Base-by-base conservation (phyloP, 345 rosid genomes). In the Rubroshorea leprosula region DNA sequence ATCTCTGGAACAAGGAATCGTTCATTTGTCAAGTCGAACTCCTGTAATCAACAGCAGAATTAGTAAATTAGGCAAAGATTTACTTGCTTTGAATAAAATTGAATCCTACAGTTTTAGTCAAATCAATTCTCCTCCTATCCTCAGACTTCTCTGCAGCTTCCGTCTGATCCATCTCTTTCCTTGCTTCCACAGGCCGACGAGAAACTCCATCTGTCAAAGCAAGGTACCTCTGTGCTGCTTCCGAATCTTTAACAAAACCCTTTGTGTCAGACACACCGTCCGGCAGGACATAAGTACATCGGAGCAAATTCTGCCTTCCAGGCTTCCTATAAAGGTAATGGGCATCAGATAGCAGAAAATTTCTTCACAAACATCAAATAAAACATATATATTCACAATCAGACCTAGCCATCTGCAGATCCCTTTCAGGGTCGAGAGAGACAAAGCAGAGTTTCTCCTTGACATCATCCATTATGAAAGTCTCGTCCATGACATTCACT, bases 1-100 rank as follows among this genome's bases (percentile, higher is more conserved):
- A 88, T 89, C 79, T 92, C 97, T 2, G 97, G 97, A 44, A 89
- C 98, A 68, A 92, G 87, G 65, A 92, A 92, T 14, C 95, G 82
- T 63, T 92, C 98, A 65, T 89, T 92, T 14, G 93, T 86, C 75
- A 89, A 79, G 64, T 89, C 95, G 55, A 92, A 84, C 79, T 92
- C 98, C 98, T 92, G 86, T 67, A 44, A 68, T 13, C 64, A 57
- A 55, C 8, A 58, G 61, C 10, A 68, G 55, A 51, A 35, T 44
- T 5, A 58, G 29, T 26, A 41, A 29, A 56, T 13, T 44, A 8
- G 24, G 13, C 52, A 44, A 19, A 29, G 26, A 54, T 58, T 41
- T 49, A 12, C 13, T 27, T 29, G 14, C 5, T 38, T 12, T 46
- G 24, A 43, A 49, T 58, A 54, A 65, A 66, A 6, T 4, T 18